Evolutionary conservation across 257 asterid genomes (phyloP), one percentile per base, ranked within the genome.

Genomic region (Solanum sejunctum): DNA sequence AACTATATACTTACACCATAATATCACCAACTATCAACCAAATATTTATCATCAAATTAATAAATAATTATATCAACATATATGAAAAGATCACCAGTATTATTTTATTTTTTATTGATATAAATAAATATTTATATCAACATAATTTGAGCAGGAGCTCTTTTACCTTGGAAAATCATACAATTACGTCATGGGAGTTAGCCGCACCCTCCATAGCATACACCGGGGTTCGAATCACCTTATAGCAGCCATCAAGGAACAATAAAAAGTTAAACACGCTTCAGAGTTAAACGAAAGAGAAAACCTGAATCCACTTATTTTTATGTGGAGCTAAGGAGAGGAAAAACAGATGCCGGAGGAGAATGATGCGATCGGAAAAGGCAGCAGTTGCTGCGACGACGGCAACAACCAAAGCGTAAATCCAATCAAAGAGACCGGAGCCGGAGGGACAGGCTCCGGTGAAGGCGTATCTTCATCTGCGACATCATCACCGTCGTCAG

Each of bases 361-460:
- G 41, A 51, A 75, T 23, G 82, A 17, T 75, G 7, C 41, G 45
- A 15, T 4, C 45, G 23, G 57, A 49, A 75, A 75, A 75, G 61
- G 61, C 15, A 5, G 11, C 61, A 75, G 61, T 49, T 75, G 85
- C 77, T 49, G 57, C 81, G 81, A 17, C 55, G 85, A 26, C 26
- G 85, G 81, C 47, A 88, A 80, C 63, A 87, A 80, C 45, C 88
- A 80, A 82, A 63, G 36, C 86, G 39, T 80, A 64, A 81, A 84
- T 41, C 82, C 86, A 11, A 83, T 43, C 58, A 83, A 88, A 15
- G 86, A 71, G 21, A 20, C 61, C 82, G 61, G 82, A 21, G 57
- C 61, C 61, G 61, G 82, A 49, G 82, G 60, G 5, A 49, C 23
- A 13, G 82, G 45, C 61, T 49, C 58, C 58, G 60, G 81, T 18